A percentile compares a stretch with the other conserved stretches of the same genome.
These are phyloP conservation scores for Bidens hawaiensis DNA, from an alignment of 140 eudicot genomes.

Conservation along the genomic window DNA sequence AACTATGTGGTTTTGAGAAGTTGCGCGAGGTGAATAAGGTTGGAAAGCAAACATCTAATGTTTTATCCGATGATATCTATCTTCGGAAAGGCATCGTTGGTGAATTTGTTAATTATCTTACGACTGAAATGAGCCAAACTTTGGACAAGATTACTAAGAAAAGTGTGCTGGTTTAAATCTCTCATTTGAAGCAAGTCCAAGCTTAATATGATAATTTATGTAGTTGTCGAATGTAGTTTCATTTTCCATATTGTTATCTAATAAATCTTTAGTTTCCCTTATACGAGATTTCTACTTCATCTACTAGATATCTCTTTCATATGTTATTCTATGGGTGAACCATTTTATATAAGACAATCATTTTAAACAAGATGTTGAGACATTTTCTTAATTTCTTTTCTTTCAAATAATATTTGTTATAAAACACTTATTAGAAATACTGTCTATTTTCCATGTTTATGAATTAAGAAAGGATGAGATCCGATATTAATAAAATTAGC, in stretches of 20 bases:
- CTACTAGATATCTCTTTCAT: too few species aligned
- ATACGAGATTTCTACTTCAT: neutral
- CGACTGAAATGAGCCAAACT: neutral
- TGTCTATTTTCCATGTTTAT: too few species aligned
- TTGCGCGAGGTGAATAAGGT: neutral
- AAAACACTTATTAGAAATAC: too few species aligned
- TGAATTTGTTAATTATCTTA: conserved; percentile 5
- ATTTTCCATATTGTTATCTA: neutral
- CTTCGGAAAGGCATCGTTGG: conserved; percentile 2
- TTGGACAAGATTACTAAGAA: conserved; percentile 8
- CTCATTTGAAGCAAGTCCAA: conserved; percentile 1
- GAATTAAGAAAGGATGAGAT: too few species aligned
- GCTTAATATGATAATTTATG: too few species aligned
- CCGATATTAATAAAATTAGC: too few species aligned
- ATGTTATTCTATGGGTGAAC: too few species aligned
- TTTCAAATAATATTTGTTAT: too few species aligned
- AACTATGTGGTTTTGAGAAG: neutral
- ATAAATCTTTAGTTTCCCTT: neutral
- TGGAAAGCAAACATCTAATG: neutral
- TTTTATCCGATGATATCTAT: conserved; percentile 5
- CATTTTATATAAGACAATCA: too few species aligned
- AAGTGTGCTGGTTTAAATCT: neutral
- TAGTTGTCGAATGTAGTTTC: neutral
- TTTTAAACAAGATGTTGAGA: too few species aligned
- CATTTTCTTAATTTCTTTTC: too few species aligned